These are phyloP conservation scores for Rhizopus delemar DNA, from an alignment of 371 early-diverging fungal genomes.

Conservation along the genomic window DNA sequence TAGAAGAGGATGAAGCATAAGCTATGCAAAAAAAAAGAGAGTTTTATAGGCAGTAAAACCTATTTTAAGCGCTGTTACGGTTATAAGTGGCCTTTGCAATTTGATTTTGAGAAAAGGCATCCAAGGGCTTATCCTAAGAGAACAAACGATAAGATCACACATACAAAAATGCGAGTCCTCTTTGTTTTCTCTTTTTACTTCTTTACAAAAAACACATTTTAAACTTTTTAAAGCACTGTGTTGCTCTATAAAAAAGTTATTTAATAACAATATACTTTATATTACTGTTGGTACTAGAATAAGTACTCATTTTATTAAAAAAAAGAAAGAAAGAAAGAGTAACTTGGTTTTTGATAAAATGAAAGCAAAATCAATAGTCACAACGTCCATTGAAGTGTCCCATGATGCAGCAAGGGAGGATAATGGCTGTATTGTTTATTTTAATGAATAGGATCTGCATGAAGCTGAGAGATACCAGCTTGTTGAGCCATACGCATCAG, in stretches of 20 bases:
- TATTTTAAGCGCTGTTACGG: constrained; percentile 15
- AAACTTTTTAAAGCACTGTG: not conserved
- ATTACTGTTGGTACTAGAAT: not conserved
- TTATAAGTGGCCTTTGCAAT: constrained; percentile 24
- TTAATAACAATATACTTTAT: not conserved
- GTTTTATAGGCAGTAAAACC: not conserved
- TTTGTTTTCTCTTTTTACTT: constrained; percentile 5
- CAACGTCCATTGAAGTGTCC: too few relatives aligned
- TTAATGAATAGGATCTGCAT: constrained; percentile 39
- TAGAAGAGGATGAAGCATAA: constrained; percentile 42
- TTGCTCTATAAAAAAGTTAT: not conserved
- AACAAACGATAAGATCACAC: not conserved
- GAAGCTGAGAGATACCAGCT: constrained; percentile 35
- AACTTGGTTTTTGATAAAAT: too few relatives aligned
- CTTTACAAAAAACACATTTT: constrained; percentile 25
- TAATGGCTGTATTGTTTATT: not conserved
- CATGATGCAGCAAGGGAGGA: too few relatives aligned
- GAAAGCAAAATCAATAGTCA: too few relatives aligned
- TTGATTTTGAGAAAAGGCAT: constrained; percentile 25
- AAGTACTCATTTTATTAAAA: not conserved
- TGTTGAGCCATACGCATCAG: constrained; percentile 41
- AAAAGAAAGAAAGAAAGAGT: too few relatives aligned
- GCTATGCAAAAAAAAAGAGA: constrained; percentile 23
- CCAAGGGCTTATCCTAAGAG: constrained; percentile 28
- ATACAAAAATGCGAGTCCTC: not conserved